Evolutionary conservation across 2,329 filamentous ascomycete species (phyloP).

Genomic region (Neospermospora avenae): DNA sequence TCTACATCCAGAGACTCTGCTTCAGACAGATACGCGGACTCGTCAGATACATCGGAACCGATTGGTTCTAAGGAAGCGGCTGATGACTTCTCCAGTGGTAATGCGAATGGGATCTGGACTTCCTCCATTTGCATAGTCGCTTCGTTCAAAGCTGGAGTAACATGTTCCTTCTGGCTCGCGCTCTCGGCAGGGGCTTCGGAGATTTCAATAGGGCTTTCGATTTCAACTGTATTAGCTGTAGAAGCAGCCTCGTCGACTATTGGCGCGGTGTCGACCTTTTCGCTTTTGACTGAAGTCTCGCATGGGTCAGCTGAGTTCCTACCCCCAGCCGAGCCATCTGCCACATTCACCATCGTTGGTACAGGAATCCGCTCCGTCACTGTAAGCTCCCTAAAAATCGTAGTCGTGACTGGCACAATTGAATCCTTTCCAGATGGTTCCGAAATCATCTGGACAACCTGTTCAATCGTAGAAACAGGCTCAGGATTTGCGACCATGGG

Average conservation of each 20-base stretch:
- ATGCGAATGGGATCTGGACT: neutral
- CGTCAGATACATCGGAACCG: neutral
- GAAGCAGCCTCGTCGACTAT: neutral
- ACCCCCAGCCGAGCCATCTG: neutral
- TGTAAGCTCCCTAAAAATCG: conserved; percentile 11
- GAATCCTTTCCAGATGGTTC: neutral
- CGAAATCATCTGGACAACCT: neutral
- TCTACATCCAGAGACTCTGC: neutral
- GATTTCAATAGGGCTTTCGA: neutral
- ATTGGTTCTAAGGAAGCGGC: neutral
- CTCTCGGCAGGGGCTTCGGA: neutral
- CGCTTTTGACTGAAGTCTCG: neutral
- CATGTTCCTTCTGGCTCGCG: neutral
- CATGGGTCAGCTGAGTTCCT: neutral
- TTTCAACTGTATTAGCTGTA: neutral
- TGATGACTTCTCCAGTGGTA: neutral
- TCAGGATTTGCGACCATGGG: neutral
- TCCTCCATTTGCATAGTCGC: neutral
- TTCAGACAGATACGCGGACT: neutral
- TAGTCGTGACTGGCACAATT: conserved; percentile 7
- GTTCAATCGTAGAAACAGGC: neutral
- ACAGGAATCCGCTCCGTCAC: conserved; percentile 11
- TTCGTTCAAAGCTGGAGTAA: neutral
- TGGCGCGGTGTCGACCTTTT: neutral
- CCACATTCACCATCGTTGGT: neutral